These are phyloP conservation scores for Stagonosporopsis rhizophila DNA, from an alignment of 2,329 filamentous ascomycete species.

Conservation along the genomic window DNA sequence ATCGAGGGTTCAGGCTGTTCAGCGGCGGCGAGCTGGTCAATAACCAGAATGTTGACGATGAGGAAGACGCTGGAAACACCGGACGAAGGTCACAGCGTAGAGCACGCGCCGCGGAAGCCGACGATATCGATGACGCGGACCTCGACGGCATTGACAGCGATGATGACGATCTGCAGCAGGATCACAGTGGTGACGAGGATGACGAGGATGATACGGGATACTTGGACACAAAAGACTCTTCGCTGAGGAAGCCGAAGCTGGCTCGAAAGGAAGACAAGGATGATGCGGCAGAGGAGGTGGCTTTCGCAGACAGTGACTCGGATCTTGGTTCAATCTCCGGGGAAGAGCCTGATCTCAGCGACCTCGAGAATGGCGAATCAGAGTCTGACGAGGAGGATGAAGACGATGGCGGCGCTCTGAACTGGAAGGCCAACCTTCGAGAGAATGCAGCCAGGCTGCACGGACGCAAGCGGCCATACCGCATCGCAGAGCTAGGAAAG, in stretches of 20 bases:
- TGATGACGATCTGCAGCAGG: slow-evolving; percentile 62
- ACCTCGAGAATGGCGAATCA: slow-evolving; percentile 55
- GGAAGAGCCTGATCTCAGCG: slow-evolving; percentile 52
- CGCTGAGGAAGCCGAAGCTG: slow-evolving; percentile 46
- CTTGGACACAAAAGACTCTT: slow-evolving; percentile 49
- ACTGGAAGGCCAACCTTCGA: slow-evolving; percentile 89
- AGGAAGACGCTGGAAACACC: slow-evolving; percentile 63
- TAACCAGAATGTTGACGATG: slow-evolving; percentile 58
- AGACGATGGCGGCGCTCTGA: slow-evolving; percentile 74
- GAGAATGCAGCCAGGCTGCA: slow-evolving; percentile 77
- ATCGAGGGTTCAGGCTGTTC: slow-evolving; percentile 86
- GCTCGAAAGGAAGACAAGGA: slow-evolving; percentile 42
- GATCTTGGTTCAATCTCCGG: slow-evolving; percentile 87
- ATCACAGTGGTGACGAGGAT: slow-evolving; percentile 57
- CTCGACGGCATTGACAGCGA: slow-evolving; percentile 56
- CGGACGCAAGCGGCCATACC: slow-evolving; percentile 72
- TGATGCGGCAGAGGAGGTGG: slow-evolving; percentile 69
- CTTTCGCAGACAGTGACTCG: slow-evolving; percentile 95
- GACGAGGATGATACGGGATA: slow-evolving; percentile 61
- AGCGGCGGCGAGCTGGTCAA: slow-evolving; percentile 74
- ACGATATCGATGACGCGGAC: slow-evolving; percentile 61
- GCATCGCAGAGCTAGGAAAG: slow-evolving; percentile 81
- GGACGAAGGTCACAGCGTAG: slow-evolving; percentile 62
- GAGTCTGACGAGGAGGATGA: slow-evolving; percentile 70
- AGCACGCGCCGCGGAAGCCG: slow-evolving; percentile 56